A percentile compares a stretch with the other conserved stretches of the same genome.
Conservation (phyloP, 257 asterid species). For the Plectranthus barbatus region DNA sequence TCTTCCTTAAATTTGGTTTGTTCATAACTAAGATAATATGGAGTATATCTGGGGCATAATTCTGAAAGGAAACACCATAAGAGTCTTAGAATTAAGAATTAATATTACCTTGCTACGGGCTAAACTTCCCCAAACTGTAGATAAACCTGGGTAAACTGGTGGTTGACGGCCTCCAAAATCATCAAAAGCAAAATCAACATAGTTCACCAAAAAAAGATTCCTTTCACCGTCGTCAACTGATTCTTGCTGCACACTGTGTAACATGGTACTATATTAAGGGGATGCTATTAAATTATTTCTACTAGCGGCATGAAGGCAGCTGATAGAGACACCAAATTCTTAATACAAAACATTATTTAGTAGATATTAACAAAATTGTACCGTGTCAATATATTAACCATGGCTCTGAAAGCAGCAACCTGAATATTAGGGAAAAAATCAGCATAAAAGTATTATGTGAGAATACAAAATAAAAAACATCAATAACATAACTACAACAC, state of each 20-base stretch:
- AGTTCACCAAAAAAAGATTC: constrained; percentile 84
- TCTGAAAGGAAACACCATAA: constrained; percentile 9
- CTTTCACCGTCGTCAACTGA: constrained; percentile 98
- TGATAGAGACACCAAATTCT: neutral
- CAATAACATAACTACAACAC: neutral
- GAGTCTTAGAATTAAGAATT: constrained; percentile 2
- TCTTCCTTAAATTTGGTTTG: neutral
- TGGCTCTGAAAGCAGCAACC: constrained; percentile 99
- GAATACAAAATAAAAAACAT: constrained; percentile 1
- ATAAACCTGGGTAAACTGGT: constrained; percentile 96
- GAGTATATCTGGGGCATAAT: neutral
- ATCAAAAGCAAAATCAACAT: constrained; percentile 89
- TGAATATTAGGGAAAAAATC: constrained; percentile 28
- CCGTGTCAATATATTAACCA: constrained; percentile 99
- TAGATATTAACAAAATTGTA: constrained; percentile 20
- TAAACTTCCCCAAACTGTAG: constrained; percentile 99
- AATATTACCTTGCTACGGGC: constrained; percentile 96
- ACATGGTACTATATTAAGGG: constrained; percentile 8
- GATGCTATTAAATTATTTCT: neutral
- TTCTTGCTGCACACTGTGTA: constrained; percentile 90
- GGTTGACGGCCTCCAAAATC: constrained; percentile 99
- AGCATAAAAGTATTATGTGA: constrained; percentile 10
- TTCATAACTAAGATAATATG: neutral
- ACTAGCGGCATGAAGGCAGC: neutral
- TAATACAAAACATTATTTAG: neutral